Base-by-base conservation (phyloP, 176 grass and related monocot species). In the Carex parvula region DNA sequence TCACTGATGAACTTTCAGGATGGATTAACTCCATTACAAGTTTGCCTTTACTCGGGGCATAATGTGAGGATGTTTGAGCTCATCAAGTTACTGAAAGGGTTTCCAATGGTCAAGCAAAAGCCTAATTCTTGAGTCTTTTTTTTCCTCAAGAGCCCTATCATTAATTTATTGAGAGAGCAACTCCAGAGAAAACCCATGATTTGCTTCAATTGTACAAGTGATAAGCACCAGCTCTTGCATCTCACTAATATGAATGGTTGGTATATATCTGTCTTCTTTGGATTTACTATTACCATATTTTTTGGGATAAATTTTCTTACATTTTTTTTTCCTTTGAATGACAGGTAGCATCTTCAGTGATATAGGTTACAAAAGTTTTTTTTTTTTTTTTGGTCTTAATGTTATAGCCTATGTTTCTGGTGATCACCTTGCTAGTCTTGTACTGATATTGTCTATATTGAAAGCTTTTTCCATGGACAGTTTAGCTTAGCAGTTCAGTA, bases 61-160 rank as follows among this genome's bases (percentile, higher is more conserved):
- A 50, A 90, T 74, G 77, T 81, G 62, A 83, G 85, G 77, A 91
- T 83, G 17, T 99, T 91, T 82, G 96, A 99, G 72, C 87, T 99
- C 84, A 90, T 92, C 81, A 99, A 91, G 83, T 83, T 95, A 89
- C 91, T 95, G 69, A 99, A 94, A 88, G 92, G 64, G 70, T 84
- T 87, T 29, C 54, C 78, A 39, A 26, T 84, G 35, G 60, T 80
- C 63, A 95, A 90, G 37, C 65, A 85, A 86, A 65, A 52, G 8
- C 80, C 60, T 32, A 83, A 67, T 37, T 80, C 17, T 61, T n/a
- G 39, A 50, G 21, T 42, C 13, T 22, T 81, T 67, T 67, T 8
- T 81, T 29, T 67, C 24, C 24, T 18, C 63, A 52, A 48, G 26
- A 64, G 63, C 46, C 17, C 17, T 20, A 42, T 37, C 46, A 12